Conservation (phyloP, 352 stramenopile species). For the Saprolegnia diclina region DNA sequence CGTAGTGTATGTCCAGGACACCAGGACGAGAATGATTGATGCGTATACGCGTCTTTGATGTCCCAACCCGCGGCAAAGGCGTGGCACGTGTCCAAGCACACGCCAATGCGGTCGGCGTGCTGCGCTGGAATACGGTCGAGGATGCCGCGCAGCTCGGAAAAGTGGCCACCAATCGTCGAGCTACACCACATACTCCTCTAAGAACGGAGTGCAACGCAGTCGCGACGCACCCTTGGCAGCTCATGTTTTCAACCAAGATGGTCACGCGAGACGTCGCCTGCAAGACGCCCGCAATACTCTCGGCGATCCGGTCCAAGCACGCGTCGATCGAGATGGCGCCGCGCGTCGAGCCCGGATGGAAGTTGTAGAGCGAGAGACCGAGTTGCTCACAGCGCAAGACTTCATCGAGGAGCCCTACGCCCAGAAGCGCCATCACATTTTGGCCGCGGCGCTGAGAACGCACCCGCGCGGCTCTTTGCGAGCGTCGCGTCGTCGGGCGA, state of each 20-base stretch:
- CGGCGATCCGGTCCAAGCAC: conserved; percentile 34
- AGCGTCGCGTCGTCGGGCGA: conserved; percentile 35
- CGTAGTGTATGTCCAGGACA: too few relatives aligned
- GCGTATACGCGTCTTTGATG: conserved; percentile 25
- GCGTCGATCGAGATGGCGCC: conserved; percentile 21
- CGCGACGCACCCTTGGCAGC: conserved; percentile 38
- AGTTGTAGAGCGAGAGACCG: conserved; percentile 38
- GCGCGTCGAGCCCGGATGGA: conserved; percentile 37
- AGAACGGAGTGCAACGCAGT: too few relatives aligned
- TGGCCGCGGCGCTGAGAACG: background rate
- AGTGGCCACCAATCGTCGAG: conserved; percentile 31
- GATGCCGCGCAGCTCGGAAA: conserved; percentile 36
- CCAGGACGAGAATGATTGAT: background rate
- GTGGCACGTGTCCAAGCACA: conserved; percentile 49
- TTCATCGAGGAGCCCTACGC: conserved; percentile 36
- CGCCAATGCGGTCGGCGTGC: conserved; percentile 29
- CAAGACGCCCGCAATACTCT: conserved; percentile 35
- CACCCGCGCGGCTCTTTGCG: conserved; percentile 34
- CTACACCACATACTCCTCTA: background rate
- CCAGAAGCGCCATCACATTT: background rate
- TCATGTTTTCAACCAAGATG: conserved; percentile 45
- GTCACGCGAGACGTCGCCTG: conserved; percentile 30
- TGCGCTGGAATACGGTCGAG: conserved; percentile 28
- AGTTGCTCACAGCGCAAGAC: conserved; percentile 38
- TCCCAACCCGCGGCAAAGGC: conserved; percentile 35